Conservation (phyloP, 352 stramenopile species). For the Phytophthora pluvialis region DNA sequence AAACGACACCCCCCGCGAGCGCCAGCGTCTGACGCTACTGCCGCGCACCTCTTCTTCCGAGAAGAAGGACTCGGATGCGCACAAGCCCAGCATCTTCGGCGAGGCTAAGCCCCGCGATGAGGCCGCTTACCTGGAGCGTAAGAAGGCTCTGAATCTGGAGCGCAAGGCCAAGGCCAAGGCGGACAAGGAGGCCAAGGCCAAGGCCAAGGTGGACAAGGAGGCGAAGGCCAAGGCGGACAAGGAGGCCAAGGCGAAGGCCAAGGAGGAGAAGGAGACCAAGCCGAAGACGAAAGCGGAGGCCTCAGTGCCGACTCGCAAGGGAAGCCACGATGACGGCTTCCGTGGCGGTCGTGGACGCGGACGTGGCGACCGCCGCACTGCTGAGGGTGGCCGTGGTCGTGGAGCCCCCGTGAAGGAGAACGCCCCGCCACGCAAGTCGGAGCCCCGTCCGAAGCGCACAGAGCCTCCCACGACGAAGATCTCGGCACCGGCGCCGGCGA, state of each 20-base stretch:
- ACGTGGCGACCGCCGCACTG: slow-evolving; percentile 40
- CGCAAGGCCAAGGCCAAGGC: slow-evolving; percentile 42
- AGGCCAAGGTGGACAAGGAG: slow-evolving; percentile 42
- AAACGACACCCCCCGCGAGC: slow-evolving; percentile 48
- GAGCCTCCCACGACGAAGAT: slow-evolving; percentile 63
- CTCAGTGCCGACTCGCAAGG: slow-evolving; percentile 18
- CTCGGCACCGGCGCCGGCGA: slow-evolving; percentile 53
- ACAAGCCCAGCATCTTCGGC: slow-evolving; percentile 80
- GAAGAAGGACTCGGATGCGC: slow-evolving; percentile 33
- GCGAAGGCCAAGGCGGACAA: slow-evolving; percentile 37
- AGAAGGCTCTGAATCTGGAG: slow-evolving; percentile 45
- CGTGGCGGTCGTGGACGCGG: slow-evolving; percentile 52
- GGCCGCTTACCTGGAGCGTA: slow-evolving; percentile 65
- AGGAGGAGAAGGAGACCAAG: slow-evolving; percentile 24
- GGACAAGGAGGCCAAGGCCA: slow-evolving; percentile 18
- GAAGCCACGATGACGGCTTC: slow-evolving; percentile 31
- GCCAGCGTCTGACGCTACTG: slow-evolving; percentile 62
- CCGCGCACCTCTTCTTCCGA: slow-evolving; percentile 60
- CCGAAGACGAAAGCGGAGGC: slow-evolving; percentile 27
- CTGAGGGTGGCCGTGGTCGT: slow-evolving; percentile 40
- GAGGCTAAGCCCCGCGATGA: slow-evolving; percentile 89
- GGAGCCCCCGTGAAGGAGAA: slow-evolving; percentile 35
- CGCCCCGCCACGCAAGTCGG: slow-evolving; percentile 44
- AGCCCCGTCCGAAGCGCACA: slow-evolving; percentile 54
- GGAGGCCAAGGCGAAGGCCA: slow-evolving; percentile 22